Conservation (phyloP, 208 protist species). For the Acanthamoeba quina region DNA sequence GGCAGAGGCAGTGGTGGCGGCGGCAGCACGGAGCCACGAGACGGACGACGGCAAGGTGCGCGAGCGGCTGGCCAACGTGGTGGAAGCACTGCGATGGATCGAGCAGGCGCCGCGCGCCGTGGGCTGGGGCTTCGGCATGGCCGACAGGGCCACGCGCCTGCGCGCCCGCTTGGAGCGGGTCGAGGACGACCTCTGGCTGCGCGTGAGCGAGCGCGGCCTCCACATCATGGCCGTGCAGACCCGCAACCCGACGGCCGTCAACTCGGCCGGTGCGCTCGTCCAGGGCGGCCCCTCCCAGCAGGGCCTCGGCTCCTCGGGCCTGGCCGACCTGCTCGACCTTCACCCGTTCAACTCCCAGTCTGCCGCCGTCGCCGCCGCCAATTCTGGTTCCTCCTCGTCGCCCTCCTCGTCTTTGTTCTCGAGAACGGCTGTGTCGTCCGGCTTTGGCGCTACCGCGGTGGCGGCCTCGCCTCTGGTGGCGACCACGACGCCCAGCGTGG, state of each 20-base stretch:
- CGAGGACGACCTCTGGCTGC: constrained; percentile 37
- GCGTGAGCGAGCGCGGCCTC: constrained; percentile 54
- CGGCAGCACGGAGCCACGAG: neutral
- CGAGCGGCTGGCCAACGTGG: constrained; percentile 3
- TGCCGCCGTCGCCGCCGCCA: no score
- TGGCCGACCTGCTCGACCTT: neutral
- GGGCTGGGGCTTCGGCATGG: neutral
- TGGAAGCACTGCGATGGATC: neutral
- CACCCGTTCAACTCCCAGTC: neutral
- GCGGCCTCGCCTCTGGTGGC: neutral
- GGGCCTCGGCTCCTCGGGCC: neutral
- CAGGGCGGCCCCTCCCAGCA: neutral
- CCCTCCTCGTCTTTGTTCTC: no score
- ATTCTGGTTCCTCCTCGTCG: no score
- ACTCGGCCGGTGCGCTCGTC: neutral
- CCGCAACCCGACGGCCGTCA: neutral
- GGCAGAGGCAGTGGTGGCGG: neutral
- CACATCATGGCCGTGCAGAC: constrained; percentile 4
- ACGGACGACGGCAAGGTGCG: neutral
- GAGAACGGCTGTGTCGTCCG: neutral
- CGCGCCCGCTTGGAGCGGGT: neutral
- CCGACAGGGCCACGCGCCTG: neutral
- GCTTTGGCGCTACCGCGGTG: neutral
- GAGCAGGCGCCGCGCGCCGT: neutral
- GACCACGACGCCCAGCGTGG: neutral